Base-by-base conservation (phyloP, 2,329 filamentous ascomycete species). In the Sphaerulina vaccinii region DNA sequence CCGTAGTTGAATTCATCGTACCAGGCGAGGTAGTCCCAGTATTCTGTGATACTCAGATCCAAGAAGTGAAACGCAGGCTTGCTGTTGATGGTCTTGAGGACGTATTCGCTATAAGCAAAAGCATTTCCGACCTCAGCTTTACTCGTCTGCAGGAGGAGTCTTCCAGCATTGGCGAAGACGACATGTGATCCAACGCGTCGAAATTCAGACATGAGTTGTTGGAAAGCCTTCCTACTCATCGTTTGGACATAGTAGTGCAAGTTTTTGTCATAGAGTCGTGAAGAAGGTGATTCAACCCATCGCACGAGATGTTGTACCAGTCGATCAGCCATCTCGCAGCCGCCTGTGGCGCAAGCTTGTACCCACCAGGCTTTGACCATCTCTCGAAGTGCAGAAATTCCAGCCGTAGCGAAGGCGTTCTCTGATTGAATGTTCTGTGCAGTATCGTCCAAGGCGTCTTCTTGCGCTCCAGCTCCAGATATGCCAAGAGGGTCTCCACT, bases 341-440 rank as follows among this genome's bases (percentile, higher is more conserved):
- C 90, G 55, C 83, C 84, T 67, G 89, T 52, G 6, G 52, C 60
- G 46, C 68, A 70, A 5, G 93, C 95, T 70, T 99, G 92, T 1
- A 86, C 81, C 93, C 93, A 99, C 95, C 95, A 99, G 2, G 88
- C 83, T 70, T 96, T 96, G 62, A 99, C 93, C 91, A 99, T 96
- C 63, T 97, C 95, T 11, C 93, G 86, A 3, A 99, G 78, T 0
- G 99, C 93, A 5, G 86, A 81, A 3, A 97, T 88, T 49, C 90
- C 89, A 2, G 92, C 90, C 43, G 90, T 88, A n/a, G 92, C 86
- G 68, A 99, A 99, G 0, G 92, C 89, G 54, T 87, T 93, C 56
- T 96, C 90, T 0, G 90, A 88, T 56, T 88, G 87, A 5, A 95
- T 81, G 15, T 85, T 79, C 54, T 86, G 86, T 0, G 80, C 76